These are phyloP conservation scores for Fusarium sp. DNA, from an alignment of 2,329 filamentous ascomycete species.

Conservation along the genomic window DNA sequence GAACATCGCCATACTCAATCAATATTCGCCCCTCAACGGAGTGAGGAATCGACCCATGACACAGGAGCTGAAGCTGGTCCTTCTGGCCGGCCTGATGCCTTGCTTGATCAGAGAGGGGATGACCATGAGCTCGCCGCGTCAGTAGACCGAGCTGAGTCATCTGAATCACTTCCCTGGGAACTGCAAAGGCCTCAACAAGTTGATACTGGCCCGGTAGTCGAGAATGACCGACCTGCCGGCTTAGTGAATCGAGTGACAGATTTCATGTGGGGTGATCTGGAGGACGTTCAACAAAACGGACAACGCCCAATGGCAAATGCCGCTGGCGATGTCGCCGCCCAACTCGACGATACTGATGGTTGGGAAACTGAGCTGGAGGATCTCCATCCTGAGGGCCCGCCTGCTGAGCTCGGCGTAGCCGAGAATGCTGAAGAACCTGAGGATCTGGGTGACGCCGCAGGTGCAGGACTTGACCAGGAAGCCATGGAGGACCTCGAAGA, in stretches of 20 bases:
- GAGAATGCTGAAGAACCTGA: slow-evolving; percentile 53
- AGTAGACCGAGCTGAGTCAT: slow-evolving; percentile 11
- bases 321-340: slow-evolving; percentile 49
- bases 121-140: slow-evolving; percentile 3
- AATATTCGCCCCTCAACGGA: slow-evolving; percentile 4
- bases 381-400: slow-evolving; percentile 51
- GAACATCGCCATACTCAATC: neutral
- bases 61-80: neutral
- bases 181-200: slow-evolving; percentile 19
- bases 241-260: slow-evolving; percentile 60
- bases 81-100: neutral
- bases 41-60: neutral
- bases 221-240: slow-evolving; percentile 38
- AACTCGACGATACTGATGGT: slow-evolving; percentile 48
- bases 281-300: slow-evolving; percentile 48
- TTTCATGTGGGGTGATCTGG: slow-evolving; percentile 72
- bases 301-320: slow-evolving; percentile 59
- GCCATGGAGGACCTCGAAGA: slow-evolving; percentile 90
- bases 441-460: slow-evolving; percentile 72
- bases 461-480: slow-evolving; percentile 78
- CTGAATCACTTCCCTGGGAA: neutral
- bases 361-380: slow-evolving; percentile 56
- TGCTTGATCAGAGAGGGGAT: slow-evolving; percentile 4
- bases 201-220: slow-evolving; percentile 22
- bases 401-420: slow-evolving; percentile 36